Evolutionary conservation across 805 yeast species (phyloP), one percentile per base, ranked within the genome.

Genomic region (Starmerella stellata): DNA sequence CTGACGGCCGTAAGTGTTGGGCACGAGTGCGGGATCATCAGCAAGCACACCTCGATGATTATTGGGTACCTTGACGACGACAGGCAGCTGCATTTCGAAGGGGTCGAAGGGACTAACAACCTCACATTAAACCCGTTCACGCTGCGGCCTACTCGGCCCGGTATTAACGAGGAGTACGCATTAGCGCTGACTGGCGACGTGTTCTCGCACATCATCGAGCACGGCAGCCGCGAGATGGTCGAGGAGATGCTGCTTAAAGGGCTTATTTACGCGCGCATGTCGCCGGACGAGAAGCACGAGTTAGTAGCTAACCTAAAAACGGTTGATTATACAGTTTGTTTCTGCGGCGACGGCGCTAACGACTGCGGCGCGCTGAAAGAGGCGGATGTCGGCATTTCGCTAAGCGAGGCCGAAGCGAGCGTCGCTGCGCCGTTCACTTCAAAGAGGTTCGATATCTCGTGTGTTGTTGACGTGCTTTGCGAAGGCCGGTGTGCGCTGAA

Each of bases 281-380:
- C 96, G 0, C 99, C 99, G 0, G 98, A 92, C 58, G 99, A 90
- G 57, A 90, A 90, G 53, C 95, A 90, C 56, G 98, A 90, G 58
- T 64, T 90, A 35, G 95, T 90, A 27, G 85, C 79, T 51, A 81
- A 78, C 54, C 61, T 90, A 13, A 94, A 83, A 56, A 67, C 64
- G 18, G 54, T 90, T 17, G 95, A 85, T 52, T 87, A 87, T 54
- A 81, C 93, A 0, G 93, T 82, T 35, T 94, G 95, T 2, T 90
- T 90, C 58, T 90, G 96, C 60, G 99, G 99, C 28, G 99, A 90
- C 61, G 99, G 99, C 47, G 99, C 99, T 4, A 90, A 90, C 58
- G 99, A 90, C 55, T 90, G 96, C 60, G 98, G 98, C 48, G 99
- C 99, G 0, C 64, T 90, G 41, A 90, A 87, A 52, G 94, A 95